Percentiles rank a stretch among this genome's conserved stretches.
phyloP scores from a whole-genome alignment of 495 filamentous ascomycete genomes.

The Xylaria grammica region DNA sequence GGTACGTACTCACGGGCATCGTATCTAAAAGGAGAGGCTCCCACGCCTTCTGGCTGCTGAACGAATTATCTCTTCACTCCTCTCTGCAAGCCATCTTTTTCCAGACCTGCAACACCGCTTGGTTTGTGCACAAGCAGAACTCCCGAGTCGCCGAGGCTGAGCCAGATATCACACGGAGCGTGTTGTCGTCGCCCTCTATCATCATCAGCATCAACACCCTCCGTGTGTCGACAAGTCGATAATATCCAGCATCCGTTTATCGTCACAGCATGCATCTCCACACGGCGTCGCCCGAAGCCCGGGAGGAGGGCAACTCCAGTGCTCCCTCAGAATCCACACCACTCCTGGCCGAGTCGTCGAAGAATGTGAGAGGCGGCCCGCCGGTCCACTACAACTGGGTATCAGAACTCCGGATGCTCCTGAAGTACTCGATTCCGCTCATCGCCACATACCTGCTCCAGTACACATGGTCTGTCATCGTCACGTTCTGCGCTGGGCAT shows the following conservation, averaged over 20 bases:
- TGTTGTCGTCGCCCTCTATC: neutral
- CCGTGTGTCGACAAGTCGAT: neutral
- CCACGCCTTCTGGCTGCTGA: neutral
- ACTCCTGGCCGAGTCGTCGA: conserved; percentile 13
- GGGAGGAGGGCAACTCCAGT: neutral
- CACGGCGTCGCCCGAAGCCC: neutral
- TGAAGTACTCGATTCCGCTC: conserved; percentile 66
- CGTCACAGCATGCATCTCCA: neutral
- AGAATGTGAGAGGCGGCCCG: neutral
- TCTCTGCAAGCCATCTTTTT: neutral
- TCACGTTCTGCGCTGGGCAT: conserved; percentile 73
- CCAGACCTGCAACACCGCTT: neutral
- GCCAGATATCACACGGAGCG: neutral
- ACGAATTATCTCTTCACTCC: neutral
- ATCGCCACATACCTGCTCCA: conserved; percentile 76
- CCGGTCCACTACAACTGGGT: conserved; percentile 22
- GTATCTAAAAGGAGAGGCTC: conserved; percentile 6
- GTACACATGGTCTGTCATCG: conserved; percentile 73
- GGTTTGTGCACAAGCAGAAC: neutral
- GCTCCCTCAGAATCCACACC: conserved; percentile 17
- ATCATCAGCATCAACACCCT: neutral
- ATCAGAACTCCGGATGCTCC: conserved; percentile 40
- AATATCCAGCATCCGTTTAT: neutral
- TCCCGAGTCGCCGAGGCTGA: neutral
- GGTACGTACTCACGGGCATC: neutral